Conservation (phyloP, 768 basidiomycete genomes). For the Tephrocybe rancida region DNA sequence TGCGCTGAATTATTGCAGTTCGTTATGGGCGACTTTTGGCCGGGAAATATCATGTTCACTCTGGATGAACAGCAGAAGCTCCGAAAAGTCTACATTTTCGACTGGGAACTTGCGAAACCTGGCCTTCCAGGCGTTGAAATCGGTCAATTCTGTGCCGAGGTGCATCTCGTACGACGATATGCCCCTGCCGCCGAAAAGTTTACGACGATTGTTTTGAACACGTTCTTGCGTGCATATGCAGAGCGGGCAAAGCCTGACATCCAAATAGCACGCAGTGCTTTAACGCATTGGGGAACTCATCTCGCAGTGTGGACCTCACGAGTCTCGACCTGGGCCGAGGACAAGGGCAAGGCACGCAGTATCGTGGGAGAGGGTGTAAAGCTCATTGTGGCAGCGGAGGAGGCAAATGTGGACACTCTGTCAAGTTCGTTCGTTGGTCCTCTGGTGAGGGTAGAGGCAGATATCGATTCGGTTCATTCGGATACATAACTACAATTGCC, state of each 20-base stretch:
- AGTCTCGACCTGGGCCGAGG: conserved; percentile 45
- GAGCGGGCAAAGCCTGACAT: conserved; percentile 23
- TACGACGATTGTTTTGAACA: conserved; percentile 35
- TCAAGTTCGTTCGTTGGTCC: conserved; percentile 29
- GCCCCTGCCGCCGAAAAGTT: conserved; percentile 38
- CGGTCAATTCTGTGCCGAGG: conserved; percentile 66
- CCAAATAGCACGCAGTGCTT: conserved; percentile 35
- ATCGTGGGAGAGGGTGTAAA: conserved; percentile 53
- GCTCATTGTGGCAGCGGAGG: conserved; percentile 37
- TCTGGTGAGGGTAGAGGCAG: conserved; percentile 1
- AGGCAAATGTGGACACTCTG: conserved; percentile 26
- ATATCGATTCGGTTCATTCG: too few species aligned
- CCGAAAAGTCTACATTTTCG: conserved; percentile 50
- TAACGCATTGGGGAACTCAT: conserved; percentile 58
- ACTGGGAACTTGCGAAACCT: conserved; percentile 66
- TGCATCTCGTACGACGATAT: conserved; percentile 52
- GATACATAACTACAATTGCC: too few species aligned
- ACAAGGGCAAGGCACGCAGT: conserved; percentile 45
- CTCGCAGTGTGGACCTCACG: conserved; percentile 53
- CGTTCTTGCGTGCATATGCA: conserved; percentile 51
- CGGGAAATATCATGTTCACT: conserved; percentile 63
- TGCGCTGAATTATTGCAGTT: conserved; percentile 28
- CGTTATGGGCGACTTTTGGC: conserved; percentile 77
- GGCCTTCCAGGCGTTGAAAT: conserved; percentile 62
- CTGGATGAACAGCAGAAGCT: conserved; percentile 34